Evolutionary conservation across 2,329 filamentous ascomycete genomes (phyloP).

Genomic region (Neurospora crassa): DNA sequence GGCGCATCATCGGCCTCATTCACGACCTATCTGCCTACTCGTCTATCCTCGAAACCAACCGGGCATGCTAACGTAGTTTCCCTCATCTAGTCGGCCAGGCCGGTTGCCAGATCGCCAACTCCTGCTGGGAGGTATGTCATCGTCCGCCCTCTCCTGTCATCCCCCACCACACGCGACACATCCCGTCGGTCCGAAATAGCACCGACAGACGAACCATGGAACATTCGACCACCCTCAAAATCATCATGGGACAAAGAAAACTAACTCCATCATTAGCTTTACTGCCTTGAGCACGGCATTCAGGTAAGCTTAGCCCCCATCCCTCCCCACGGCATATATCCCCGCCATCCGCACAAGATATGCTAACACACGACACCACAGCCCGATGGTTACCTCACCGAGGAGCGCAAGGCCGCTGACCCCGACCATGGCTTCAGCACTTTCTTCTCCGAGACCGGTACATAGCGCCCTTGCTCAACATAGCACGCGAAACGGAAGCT

Average conservation of each 20-base stretch:
- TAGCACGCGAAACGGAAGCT: conserved; percentile 5
- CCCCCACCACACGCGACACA: neutral
- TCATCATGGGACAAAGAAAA: conserved; percentile 1
- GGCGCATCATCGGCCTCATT: neutral
- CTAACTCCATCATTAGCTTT: conserved; percentile 55
- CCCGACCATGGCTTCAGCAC: conserved; percentile 98
- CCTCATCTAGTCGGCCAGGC: conserved; percentile 79
- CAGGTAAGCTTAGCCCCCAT: conserved; percentile 55
- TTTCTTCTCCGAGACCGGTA: conserved; percentile 99
- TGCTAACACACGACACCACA: conserved; percentile 35
- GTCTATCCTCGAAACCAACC: neutral
- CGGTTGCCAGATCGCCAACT: conserved; percentile 99
- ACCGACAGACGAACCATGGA: neutral
- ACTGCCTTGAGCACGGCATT: conserved; percentile 99
- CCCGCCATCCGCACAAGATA: neutral
- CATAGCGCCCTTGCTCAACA: conserved; percentile 7
- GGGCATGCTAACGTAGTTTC: conserved; percentile 13
- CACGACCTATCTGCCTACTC: neutral
- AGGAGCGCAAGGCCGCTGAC: conserved; percentile 89
- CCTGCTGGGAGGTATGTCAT: conserved; percentile 90
- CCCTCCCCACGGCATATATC: conserved; percentile 2
- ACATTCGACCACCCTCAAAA: neutral
- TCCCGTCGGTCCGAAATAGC: neutral
- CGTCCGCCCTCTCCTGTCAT: neutral
- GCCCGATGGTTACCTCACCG: conserved; percentile 97